Base-by-base conservation (phyloP, 2,329 filamentous ascomycete genomes). In the Fusarium staphyleae region DNA sequence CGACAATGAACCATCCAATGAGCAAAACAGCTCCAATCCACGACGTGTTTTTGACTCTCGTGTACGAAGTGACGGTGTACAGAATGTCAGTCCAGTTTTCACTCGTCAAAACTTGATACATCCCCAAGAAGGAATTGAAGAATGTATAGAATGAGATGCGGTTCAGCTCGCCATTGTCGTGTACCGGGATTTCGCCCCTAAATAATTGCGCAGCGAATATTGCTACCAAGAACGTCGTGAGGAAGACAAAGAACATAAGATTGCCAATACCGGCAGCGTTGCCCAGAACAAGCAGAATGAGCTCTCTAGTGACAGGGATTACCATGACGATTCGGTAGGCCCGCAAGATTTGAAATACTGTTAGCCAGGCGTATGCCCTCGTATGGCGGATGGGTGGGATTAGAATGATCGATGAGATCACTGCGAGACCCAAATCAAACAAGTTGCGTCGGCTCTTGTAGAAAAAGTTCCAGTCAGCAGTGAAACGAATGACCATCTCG, bases 21-120 rank as follows among this genome's bases (percentile, higher is more conserved):
- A 96, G 82, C 66, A 99, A 97, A 1, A 90, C 81, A 8, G 93
- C 92, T 9, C 90, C 92, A 50, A 98, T 92, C 93, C 95, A 98
- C 8, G 90, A 84, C n/a, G 90, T 96, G 32, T 87, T 81, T 62
- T 81, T 85, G 5, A 70, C 67, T 9, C 81, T 81, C 9, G 90
- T 87, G 65, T 85, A 88, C 5, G 82, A 77, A 0, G 92, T 96
- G 33, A 93, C 86, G 52, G 84, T 86, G 76, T 96, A 99, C 50
- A 99, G 75, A 37, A 97, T 89, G 0, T 77, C 76, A 0, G 96
- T 99, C 95, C 95, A 99, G 69, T 96, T 91, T 71, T 99, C 95
- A 66, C 91, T 97, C 9, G 95, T 97, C 36, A 99, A 78, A 24
- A 99, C 86, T 74, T 97, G 91, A 70, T 99, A 99, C 92, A 99